Conservation (phyloP, 1,284 basidiomycete species). For the Tranzscheliella williamsii region DNA sequence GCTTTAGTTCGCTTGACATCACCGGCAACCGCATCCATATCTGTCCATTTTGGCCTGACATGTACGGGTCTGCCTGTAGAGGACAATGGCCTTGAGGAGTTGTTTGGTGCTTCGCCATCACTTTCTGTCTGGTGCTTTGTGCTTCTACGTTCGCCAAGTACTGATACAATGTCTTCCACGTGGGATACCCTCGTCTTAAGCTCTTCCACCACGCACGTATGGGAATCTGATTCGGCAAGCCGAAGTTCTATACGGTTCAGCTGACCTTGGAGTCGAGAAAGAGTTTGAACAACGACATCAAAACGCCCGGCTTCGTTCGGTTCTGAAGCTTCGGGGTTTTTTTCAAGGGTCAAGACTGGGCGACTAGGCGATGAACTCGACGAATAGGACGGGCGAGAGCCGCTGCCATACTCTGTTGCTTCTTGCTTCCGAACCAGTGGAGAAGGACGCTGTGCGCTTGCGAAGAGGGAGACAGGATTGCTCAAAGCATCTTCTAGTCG, state of each 20-base stretch:
- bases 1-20: background rate
- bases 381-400: background rate
- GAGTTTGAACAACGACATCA: slow-evolving; percentile 9
- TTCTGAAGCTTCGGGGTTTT: too few species aligned
- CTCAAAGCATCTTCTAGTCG: slow-evolving; percentile 17
- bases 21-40: background rate
- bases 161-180: slow-evolving; percentile 29
- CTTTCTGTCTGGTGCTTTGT: background rate
- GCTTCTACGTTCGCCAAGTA: slow-evolving; percentile 10
- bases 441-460: background rate
- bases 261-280: slow-evolving; percentile 17
- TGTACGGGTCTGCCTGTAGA: too few species aligned
- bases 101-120: too few species aligned
- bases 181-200: slow-evolving; percentile 24
- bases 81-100: too few species aligned
- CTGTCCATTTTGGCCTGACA: slow-evolving; percentile 11
- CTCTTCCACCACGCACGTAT: slow-evolving; percentile 13
- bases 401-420: background rate
- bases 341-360: too few species aligned
- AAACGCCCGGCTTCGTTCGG: too few species aligned
- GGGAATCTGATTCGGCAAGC: slow-evolving; percentile 7
- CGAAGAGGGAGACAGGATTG: background rate
- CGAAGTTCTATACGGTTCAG: slow-evolving; percentile 30
- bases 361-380: background rate
- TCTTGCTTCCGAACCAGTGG: background rate